These are phyloP conservation scores for Botryotinia globosa DNA, from an alignment of 2,329 filamentous ascomycete genomes.

Conservation along the genomic window DNA sequence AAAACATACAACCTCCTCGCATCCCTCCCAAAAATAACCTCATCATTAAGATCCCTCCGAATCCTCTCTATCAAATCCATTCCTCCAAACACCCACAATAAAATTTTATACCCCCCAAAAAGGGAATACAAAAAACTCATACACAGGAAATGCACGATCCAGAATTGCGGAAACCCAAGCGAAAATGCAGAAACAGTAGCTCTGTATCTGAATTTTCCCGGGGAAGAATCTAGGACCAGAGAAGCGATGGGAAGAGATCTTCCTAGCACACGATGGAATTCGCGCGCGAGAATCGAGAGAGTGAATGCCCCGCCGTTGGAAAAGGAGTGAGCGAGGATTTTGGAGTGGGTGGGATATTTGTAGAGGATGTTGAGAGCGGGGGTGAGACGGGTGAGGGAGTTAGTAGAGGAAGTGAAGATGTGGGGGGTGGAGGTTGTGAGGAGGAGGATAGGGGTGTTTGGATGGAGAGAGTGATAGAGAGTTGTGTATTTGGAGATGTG, in stretches of 20 bases:
- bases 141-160: background rate
- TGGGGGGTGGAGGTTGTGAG: constrained; percentile 48
- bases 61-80: background rate
- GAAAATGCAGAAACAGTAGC: background rate
- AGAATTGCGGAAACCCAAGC: background rate
- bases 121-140: background rate
- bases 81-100: background rate
- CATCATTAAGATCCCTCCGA: background rate
- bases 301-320: constrained; percentile 43
- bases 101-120: background rate
- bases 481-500: constrained; percentile 48
- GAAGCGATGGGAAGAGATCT: background rate
- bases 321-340: constrained; percentile 47
- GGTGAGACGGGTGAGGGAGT: background rate
- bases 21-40: background rate
- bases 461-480: constrained; percentile 44
- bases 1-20: background rate
- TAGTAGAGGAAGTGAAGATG: background rate
- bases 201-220: background rate
- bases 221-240: background rate
- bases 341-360: background rate
- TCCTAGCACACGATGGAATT: background rate
- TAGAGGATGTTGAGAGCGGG: background rate
- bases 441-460: constrained; percentile 46
- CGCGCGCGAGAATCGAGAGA: background rate